Percentiles rank a stretch among this genome's conserved stretches.
Evolutionary conservation across 768 basidiomycete species (phyloP).

Genomic region (Tylopilus cervinicoccineus): DNA sequence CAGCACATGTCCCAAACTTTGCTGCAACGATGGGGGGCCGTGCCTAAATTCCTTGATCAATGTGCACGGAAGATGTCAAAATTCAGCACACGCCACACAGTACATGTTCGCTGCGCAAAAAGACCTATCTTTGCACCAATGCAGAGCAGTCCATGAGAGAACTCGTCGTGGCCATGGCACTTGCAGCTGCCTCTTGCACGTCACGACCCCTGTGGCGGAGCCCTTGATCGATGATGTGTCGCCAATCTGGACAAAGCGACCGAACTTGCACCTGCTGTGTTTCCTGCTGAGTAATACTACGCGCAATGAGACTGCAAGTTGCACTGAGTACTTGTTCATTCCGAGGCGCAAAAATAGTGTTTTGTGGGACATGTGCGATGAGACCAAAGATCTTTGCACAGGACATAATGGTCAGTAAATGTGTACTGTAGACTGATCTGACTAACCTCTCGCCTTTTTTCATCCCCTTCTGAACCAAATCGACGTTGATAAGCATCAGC

Average conservation of each 20-base stretch:
- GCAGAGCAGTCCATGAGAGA: conserved; percentile 59
- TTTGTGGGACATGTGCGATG: conserved; percentile 52
- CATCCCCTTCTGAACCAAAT: conserved; percentile 32
- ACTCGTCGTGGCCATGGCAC: conserved; percentile 67
- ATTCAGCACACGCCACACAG: conserved; percentile 14
- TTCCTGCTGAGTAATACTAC: conserved; percentile 56
- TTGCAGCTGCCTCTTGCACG: conserved; percentile 77
- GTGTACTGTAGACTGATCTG: not conserved
- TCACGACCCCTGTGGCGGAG: conserved; percentile 59
- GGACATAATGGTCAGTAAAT: not conserved
- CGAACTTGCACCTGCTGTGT: conserved; percentile 35
- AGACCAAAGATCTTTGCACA: conserved; percentile 60
- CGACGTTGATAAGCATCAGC: conserved; percentile 49
- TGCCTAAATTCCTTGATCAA: conserved; percentile 59
- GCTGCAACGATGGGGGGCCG: conserved; percentile 55
- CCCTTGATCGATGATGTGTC: conserved; percentile 61
- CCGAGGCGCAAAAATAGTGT: conserved; percentile 57
- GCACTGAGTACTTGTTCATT: conserved; percentile 71
- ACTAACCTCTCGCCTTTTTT: conserved; percentile 43
- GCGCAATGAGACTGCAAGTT: conserved; percentile 67
- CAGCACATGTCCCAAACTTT: conserved; percentile 67
- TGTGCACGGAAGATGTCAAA: conserved; percentile 35
- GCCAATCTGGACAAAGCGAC: conserved; percentile 58
- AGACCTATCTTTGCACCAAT: conserved; percentile 68
- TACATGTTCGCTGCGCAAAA: conserved; percentile 9